Evolutionary conservation across 192 early-diverging fungal species (phyloP), one percentile per base, ranked within the genome.

Genomic region (Coemansia sp.): DNA sequence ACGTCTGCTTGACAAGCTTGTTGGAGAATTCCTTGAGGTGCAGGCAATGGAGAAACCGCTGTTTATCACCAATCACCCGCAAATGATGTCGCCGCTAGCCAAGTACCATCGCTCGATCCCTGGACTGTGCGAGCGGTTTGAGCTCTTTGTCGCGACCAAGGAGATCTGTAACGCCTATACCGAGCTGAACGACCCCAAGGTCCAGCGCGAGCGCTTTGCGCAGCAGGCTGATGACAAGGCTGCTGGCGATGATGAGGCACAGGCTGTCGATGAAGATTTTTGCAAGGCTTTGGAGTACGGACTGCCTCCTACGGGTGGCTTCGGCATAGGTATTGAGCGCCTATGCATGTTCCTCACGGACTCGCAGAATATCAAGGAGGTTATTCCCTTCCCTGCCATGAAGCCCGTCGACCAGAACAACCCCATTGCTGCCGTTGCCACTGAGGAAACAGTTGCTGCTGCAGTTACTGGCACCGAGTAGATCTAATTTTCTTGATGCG

Each of bases 81-180:
- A 92, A 84, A 94, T 99, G 90, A 99, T 99, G 97, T 96, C 94
- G 54, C 97, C 97, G 30, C 83, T 99, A 36, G 96, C 97, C 80
- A 99, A 99, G 90, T 89, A 89, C 61, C 96, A 98, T 74, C 92
- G 97, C 62, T 87, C 87, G 32, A 85, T 85, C 55, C 84, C 90
- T 42, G 97, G 97, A 39, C 84, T 98, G 33, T 96, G 94, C 87
- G 96, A 98, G 81, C 94, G 96, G 51, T 98, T 98, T 71, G 96
- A 98, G 85, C 89, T 93, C 71, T 98, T 98, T 75, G 95, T 99
- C 5, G 95, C 94, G 61, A 96, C 94, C 81, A 99, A 98, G 90
- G 97, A 99, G 76, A 87, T 99, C 57, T 94, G 93, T 86, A 99
- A 99, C 68, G 93, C 95, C 23, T 99, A 98, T 90, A 99, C 97